Evolutionary conservation across 2,329 filamentous ascomycete species (phyloP).

Genomic region (Aplosporella prunicola): DNA sequence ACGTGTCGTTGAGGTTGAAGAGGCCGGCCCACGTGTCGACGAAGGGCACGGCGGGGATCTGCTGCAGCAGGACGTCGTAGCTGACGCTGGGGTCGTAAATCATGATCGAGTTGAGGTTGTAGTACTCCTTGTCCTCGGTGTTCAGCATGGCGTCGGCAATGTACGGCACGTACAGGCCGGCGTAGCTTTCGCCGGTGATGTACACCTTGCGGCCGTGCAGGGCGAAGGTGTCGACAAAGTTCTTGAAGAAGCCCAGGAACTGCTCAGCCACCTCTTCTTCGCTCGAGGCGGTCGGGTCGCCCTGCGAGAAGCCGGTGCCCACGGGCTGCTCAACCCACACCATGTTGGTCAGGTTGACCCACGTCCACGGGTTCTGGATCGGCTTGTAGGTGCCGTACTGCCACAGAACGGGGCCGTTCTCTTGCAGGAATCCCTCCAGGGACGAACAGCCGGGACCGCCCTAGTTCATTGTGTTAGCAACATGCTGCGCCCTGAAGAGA

Average conservation of each 20-base stretch:
- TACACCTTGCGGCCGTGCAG: slow-evolving; percentile 61
- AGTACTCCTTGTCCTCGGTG: slow-evolving; percentile 55
- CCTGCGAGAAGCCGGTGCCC: slow-evolving; percentile 59
- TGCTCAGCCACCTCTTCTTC: slow-evolving; percentile 61
- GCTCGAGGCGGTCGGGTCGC: slow-evolving; percentile 52
- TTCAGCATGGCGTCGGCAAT: slow-evolving; percentile 59
- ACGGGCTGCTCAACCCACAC: slow-evolving; percentile 65
- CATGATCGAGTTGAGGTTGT: slow-evolving; percentile 47
- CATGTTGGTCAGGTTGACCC: slow-evolving; percentile 62
- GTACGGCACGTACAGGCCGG: slow-evolving; percentile 49
- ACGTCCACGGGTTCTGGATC: slow-evolving; percentile 36
- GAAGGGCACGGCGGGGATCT: slow-evolving; percentile 48
- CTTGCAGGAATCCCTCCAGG: slow-evolving; percentile 40
- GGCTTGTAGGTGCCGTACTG: slow-evolving; percentile 29
- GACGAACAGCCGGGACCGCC: slow-evolving; percentile 38
- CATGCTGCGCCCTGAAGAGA: slow-evolving; percentile 10
- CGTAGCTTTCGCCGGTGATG: slow-evolving; percentile 56
- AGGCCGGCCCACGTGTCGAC: slow-evolving; percentile 52
- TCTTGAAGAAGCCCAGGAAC: slow-evolving; percentile 70
- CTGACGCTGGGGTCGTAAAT: slow-evolving; percentile 64
- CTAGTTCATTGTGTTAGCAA: slow-evolving; percentile 21
- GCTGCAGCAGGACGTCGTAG: slow-evolving; percentile 40
- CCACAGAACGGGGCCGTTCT: slow-evolving; percentile 40
- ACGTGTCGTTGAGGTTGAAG: slow-evolving; percentile 55
- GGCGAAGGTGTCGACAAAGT: slow-evolving; percentile 61